These are phyloP conservation scores for Russula lepida DNA, from an alignment of 768 basidiomycete genomes.

Conservation along the genomic window DNA sequence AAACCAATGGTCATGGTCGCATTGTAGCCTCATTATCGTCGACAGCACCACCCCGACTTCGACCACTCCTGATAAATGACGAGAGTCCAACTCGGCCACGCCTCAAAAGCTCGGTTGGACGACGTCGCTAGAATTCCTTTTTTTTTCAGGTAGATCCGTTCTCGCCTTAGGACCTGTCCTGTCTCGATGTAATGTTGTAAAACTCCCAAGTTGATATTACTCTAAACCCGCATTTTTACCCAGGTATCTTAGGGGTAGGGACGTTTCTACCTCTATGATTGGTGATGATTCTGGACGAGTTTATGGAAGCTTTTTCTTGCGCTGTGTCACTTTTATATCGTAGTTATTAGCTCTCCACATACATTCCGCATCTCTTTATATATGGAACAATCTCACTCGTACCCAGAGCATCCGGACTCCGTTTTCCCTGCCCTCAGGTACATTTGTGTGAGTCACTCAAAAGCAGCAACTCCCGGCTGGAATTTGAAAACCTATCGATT, in stretches of 20 bases:
- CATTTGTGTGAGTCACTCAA: no score
- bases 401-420: no score
- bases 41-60: conserved; percentile 28
- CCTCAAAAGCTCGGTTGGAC: conserved; percentile 35
- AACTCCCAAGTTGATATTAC: conserved; percentile 7
- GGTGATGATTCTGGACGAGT: neutral
- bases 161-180: neutral
- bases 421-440: no score
- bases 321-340: conserved; percentile 4
- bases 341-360: conserved; percentile 1
- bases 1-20: conserved; percentile 11
- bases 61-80: conserved; percentile 34
- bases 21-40: conserved; percentile 18
- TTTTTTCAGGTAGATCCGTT: neutral
- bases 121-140: conserved; percentile 38
- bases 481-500: no score
- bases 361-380: conserved; percentile 1
- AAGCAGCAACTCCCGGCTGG: no score
- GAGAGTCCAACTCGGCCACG: conserved; percentile 60
- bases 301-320: neutral
- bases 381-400: conserved; percentile 5
- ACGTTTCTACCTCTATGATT: neutral
- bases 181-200: neutral
- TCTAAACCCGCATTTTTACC: neutral
- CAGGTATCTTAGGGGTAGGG: neutral